phyloP scores from a whole-genome alignment of 140 eudicot genomes.

The Cichorium intybus region DNA sequence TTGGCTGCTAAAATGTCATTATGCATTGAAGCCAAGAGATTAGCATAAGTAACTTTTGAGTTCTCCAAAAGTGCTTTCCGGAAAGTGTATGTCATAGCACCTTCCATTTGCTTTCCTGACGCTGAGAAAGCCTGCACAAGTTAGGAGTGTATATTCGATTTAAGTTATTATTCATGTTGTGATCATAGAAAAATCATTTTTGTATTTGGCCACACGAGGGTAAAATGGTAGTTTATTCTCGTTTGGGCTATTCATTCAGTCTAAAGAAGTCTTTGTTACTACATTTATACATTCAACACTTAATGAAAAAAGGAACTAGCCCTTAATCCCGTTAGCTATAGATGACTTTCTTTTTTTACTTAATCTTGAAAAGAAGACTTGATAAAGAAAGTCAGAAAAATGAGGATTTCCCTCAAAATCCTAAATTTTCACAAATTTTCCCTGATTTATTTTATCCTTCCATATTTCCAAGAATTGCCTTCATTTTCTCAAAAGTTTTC shows the following conservation, averaged over 20 bases:
- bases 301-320: not conserved
- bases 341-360: not conserved
- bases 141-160: not conserved
- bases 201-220: not conserved
- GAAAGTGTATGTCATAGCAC: conserved; percentile 80
- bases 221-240: not conserved
- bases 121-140: conserved; percentile 55
- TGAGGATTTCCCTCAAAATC: not conserved
- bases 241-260: not conserved
- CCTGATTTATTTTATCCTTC: not conserved
- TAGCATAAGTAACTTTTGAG: conserved; percentile 41
- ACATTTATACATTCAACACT: not conserved
- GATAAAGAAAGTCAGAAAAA: not conserved
- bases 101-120: conserved; percentile 55
- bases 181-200: not conserved
- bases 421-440: not conserved
- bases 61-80: conserved; percentile 44
- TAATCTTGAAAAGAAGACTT: not conserved
- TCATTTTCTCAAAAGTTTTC: not conserved
- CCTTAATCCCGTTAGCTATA: not conserved
- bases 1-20: conserved; percentile 38
- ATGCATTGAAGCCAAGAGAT: conserved; percentile 51
- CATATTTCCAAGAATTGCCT: not conserved
- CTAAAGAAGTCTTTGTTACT: too few species aligned
- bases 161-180: not conserved